A percentile compares a stretch with the other conserved stretches of the same genome.
Conservation (phyloP, 306 rosid species). For the Quillaja saponaria region DNA sequence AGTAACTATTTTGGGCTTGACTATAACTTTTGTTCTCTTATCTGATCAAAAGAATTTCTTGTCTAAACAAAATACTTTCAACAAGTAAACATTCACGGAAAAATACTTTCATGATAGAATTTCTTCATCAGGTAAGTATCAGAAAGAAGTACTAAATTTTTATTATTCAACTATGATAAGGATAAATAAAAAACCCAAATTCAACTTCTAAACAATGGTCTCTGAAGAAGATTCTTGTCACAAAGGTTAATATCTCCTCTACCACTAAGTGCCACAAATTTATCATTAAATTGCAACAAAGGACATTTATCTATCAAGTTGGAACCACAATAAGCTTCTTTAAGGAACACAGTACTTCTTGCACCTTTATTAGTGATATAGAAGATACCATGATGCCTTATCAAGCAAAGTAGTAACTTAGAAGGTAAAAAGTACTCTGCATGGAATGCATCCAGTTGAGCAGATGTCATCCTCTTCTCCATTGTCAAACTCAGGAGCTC, state of each 20-base stretch:
- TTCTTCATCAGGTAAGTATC: constrained; percentile 14
- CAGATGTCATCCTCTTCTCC: constrained; percentile 82
- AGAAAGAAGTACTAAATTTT: no score
- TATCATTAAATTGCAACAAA: constrained; percentile 46
- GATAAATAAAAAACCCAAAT: constrained; percentile 13
- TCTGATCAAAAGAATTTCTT: constrained; percentile 5
- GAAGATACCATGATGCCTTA: constrained; percentile 84
- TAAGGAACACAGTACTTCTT: constrained; percentile 69
- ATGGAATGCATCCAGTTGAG: constrained; percentile 75
- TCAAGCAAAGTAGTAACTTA: constrained; percentile 65
- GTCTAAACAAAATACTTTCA: neutral
- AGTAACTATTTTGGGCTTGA: constrained; percentile 10
- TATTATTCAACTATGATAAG: no score
- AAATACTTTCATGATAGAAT: constrained; percentile 9
- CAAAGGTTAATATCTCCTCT: constrained; percentile 48
- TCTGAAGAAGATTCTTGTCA: constrained; percentile 38
- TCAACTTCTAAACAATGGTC: constrained; percentile 34
- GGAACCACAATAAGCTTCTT: constrained; percentile 66
- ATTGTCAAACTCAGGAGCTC: constrained; percentile 82
- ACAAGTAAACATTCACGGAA: constrained; percentile 2
- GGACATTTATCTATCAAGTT: constrained; percentile 59
- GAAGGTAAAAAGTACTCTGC: constrained; percentile 74
- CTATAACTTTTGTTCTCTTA: neutral
- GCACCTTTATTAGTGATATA: constrained; percentile 89
- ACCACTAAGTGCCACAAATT: constrained; percentile 58